Percentiles rank a stretch among this genome's conserved stretches.
Evolutionary conservation across 345 rosid genomes (phyloP).

Genomic region (Luvunga scandens): DNA sequence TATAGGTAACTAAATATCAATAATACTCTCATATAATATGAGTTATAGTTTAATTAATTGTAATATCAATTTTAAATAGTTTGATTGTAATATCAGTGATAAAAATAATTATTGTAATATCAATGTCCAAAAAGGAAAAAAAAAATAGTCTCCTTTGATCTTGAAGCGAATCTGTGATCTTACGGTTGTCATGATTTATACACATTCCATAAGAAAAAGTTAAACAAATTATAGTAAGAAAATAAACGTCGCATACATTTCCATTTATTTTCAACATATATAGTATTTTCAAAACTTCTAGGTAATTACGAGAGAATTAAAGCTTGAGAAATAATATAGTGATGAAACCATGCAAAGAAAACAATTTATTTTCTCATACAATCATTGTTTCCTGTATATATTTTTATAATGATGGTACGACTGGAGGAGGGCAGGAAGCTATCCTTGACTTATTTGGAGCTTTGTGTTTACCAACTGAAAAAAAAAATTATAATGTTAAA

Average conservation of each 20-base stretch:
- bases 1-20: fast-evolving
- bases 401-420: no score
- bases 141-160: no score
- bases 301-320: neutral
- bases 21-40: no score
- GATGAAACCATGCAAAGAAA: no score
- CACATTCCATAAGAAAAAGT: neutral
- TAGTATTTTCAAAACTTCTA: neutral
- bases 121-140: no score
- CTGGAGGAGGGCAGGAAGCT: no score
- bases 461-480: neutral
- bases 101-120: no score
- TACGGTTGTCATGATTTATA: no score
- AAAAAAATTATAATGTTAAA: no score
- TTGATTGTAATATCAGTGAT: no score
- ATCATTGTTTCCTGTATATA: neutral
- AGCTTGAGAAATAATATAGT: neutral
- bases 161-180: no score
- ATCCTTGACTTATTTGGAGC: neutral
- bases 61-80: no score
- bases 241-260: neutral
- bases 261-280: neutral
- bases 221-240: neutral
- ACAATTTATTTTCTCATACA: neutral
- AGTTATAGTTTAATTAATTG: fast-evolving